Base-by-base conservation (phyloP, 805 yeast genomes). In the Saturnispora gosingensis region DNA sequence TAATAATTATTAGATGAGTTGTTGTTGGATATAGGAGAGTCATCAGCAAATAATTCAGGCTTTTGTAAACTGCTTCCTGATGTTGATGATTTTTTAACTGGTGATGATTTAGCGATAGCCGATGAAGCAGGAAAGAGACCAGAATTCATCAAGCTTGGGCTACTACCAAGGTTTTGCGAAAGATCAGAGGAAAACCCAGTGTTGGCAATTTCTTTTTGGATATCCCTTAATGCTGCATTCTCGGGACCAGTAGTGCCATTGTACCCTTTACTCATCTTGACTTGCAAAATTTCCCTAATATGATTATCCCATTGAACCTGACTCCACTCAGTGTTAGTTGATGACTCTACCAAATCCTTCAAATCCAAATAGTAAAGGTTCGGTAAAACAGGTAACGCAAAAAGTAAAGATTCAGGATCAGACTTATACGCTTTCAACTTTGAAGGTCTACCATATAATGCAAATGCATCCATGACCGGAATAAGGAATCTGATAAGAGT, bases 341-440 rank as follows among this genome's bases (percentile, higher is more conserved):
- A 63, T 22, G 54, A 61, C 45, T 65, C 59, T 28, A 74, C 57
- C 34, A 83, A 59, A 56, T 85, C 93, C 30, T 79, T 76, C 2
- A 82, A 75, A 50, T 81, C 83, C 45, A 88, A 67, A 61, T 86
- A 88, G 61, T 86, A 82, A 39, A 81, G 82, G 51, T 77, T 77
- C 0, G 96, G 96, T 54, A 88, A 74, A 2, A 88, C 83, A 1
- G 96, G 96, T 62, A 88, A 75, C 2, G 86, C 95, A 68, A 87
- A 88, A 51, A 88, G 72, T 61, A 88, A 69, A 15, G 91, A 83
- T 34, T 75, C 68, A 44, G 75, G 63, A 58, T 88, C 85, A 1
- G 72, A 62, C 65, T 86, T 88, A 65, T 85, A 86, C 20, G 93
- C 87, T 59, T 77, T 81, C 58, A 88, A 74, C 53, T 84, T 80